Evolutionary conservation across 176 grass and related monocot genomes (phyloP), one percentile per base, ranked within the genome.

Genomic region (Poa pratensis): DNA sequence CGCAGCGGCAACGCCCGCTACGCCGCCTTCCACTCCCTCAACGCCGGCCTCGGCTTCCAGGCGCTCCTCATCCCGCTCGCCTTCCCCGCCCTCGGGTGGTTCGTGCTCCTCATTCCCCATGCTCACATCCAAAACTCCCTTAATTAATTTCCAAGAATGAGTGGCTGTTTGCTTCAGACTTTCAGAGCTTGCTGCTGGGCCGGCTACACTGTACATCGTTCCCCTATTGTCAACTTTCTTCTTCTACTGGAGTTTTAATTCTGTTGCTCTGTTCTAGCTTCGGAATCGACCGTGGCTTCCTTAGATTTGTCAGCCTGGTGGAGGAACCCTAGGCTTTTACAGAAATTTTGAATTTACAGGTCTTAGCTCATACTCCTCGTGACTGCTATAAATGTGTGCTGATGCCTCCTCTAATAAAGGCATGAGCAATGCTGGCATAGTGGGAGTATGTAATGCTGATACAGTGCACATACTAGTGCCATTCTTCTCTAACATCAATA

Each of bases 31-130:
- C 96, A 98, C 86, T 90, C 89, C 13, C 87, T 98, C 81, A 98
- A 95, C 85, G 96, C 96, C 39, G 96, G 91, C 54, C 91, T 98
- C 27, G 96, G 96, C 0, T 98, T 98, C 87, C 96, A 98, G 87
- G 96, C 96, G 39, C 94, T 98, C 86, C 93, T 98, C 80, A 89
- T 98, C 52, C 96, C 96, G 0, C 91, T 98, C 80, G 89, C 96
- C 5, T 94, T 98, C 82, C 86, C 91, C 17, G 83, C 53, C 0
- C 93, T 98, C 74, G 93, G 96, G 86, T 98, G 96, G 96, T 98
- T 39, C 37, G 37, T 39, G 12, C 54, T 61, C 76, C 57, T 35
- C 34, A 27, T 5, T 70, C 50, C 19, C 10, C 66, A 83, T 71
- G 43, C 51, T 73, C 42, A 48, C 42, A 49, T 48, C 69, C 69